Base-by-base conservation (phyloP, 768 basidiomycete species). In the Phylloporus arenicola region DNA sequence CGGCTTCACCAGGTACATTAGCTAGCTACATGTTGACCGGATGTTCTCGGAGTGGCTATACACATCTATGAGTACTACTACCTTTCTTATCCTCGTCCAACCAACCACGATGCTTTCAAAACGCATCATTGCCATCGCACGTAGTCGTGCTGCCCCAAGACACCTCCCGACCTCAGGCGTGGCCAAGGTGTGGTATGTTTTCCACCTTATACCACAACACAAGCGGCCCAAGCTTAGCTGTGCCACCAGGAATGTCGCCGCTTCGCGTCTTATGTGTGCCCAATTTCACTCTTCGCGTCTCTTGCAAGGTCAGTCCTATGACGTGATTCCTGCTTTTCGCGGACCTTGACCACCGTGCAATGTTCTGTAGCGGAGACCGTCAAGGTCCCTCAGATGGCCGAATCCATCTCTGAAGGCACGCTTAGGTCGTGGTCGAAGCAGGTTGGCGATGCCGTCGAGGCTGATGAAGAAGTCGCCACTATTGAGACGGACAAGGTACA, bases 401-500 rank as follows among this genome's bases (percentile, higher is more conserved):
- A 97, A 68, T 97, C 94, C 54, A 97, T 98, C 70, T 90, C 91
- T 33, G 95, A 99, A 69, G 95, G 95, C 31, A 98, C 95, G 5
- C 76, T 99, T 45, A 96, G 93, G 73, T 77, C 88, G 24, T 99
- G 92, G 92, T 76, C 80, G 58, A 97, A 97, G 74, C 81, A 94
- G 70, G 84, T 88, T 45, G 95, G 95, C 13, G 95, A 99, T 65
- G 78, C 74, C 51, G 93, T 98, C 49, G 80, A 84, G 65, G 85
- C 76, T 25, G 95, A 98, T 65, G 95, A 98, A 72, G 95, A 99
- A 73, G 78, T 99, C 38, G 95, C 92, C 14, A 95, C 92, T 40
- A 97, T 98, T 57, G 95, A 98, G 74, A 99, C 95, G 8, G 95
- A 99, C 78, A 97, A 98, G 86, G 95, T 91, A 53, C 13, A 25